Evolutionary conservation across 108 stramenopile species (phyloP).

Genomic region (Cyclotella kingstonii): DNA sequence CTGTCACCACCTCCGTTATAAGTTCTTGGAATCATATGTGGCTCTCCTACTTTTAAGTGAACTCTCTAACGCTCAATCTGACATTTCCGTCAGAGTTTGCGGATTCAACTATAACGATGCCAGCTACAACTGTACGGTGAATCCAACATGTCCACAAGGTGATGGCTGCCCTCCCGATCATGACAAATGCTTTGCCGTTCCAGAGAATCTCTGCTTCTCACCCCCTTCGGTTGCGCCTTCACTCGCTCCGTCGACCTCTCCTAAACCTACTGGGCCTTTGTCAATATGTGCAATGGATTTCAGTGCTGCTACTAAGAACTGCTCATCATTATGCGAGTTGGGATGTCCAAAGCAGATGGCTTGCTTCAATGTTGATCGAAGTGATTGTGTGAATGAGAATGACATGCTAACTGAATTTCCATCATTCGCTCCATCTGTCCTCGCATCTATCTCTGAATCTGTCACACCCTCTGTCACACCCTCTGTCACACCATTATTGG

Average conservation of each 20-base stretch:
- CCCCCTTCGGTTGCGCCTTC: neutral
- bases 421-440: too few relatives aligned
- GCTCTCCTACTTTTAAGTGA: neutral
- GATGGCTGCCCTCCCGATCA: slow-evolving; percentile 16
- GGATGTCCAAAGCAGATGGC: neutral
- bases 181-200: slow-evolving; percentile 14
- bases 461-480: neutral
- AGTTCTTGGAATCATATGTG: neutral
- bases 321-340: neutral
- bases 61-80: neutral
- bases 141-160: slow-evolving; percentile 11
- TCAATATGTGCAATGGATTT: neutral
- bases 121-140: slow-evolving; percentile 10
- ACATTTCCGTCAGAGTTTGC: slow-evolving; percentile 15
- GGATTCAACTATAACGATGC: slow-evolving; percentile 16
- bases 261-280: neutral
- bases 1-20: too few relatives aligned
- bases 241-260: neutral
- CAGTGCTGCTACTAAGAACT: neutral
- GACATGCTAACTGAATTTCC: neutral
- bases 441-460: too few relatives aligned
- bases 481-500: neutral
- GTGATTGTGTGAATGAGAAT: neutral
- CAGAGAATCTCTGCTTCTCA: neutral
- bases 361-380: neutral